These are phyloP conservation scores for Triglochin maritima DNA, from an alignment of 106 monocot genomes.

Conservation along the genomic window DNA sequence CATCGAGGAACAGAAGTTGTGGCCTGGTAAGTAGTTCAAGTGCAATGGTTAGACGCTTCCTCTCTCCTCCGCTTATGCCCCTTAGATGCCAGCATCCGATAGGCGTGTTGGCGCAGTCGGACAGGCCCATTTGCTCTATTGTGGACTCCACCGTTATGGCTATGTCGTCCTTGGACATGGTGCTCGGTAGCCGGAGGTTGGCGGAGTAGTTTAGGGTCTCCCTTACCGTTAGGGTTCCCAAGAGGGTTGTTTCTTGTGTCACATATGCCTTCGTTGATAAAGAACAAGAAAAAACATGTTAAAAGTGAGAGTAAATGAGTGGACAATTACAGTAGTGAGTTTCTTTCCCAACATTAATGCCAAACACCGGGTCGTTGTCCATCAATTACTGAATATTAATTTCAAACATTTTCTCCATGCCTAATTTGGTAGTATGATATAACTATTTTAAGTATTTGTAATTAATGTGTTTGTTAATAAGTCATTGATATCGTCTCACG, in stretches of 20 bases:
- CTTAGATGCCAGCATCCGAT: conserved; percentile 86
- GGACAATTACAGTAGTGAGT: too few species aligned
- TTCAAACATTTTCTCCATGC: too few species aligned
- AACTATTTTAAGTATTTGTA: too few species aligned
- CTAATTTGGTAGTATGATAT: too few species aligned
- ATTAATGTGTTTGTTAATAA: too few species aligned
- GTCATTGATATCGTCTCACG: too few species aligned
- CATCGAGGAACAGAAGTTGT: conserved; percentile 70
- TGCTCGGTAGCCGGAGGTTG: conserved; percentile 45
- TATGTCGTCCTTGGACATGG: conserved; percentile 41
- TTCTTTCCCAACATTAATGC: too few species aligned
- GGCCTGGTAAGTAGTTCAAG: conserved; percentile 66
- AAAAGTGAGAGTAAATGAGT: too few species aligned
- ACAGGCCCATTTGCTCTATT: conserved; percentile 64
- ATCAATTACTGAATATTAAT: too few species aligned
- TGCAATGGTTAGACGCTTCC: conserved; percentile 77
- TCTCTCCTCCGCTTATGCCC: conserved; percentile 86
- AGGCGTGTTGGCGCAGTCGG: conserved; percentile 42
- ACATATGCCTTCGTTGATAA: conserved; percentile 68
- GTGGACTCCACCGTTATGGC: conserved; percentile 29
- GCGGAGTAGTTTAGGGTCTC: conserved; percentile 80
- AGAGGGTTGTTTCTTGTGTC: conserved; percentile 63
- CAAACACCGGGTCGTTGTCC: too few species aligned
- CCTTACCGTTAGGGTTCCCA: conserved; percentile 68
- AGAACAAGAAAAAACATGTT: too few species aligned